These are phyloP conservation scores for Alternaria hordeiaustralica DNA, from an alignment of 2,329 filamentous ascomycete species.

Conservation along the genomic window DNA sequence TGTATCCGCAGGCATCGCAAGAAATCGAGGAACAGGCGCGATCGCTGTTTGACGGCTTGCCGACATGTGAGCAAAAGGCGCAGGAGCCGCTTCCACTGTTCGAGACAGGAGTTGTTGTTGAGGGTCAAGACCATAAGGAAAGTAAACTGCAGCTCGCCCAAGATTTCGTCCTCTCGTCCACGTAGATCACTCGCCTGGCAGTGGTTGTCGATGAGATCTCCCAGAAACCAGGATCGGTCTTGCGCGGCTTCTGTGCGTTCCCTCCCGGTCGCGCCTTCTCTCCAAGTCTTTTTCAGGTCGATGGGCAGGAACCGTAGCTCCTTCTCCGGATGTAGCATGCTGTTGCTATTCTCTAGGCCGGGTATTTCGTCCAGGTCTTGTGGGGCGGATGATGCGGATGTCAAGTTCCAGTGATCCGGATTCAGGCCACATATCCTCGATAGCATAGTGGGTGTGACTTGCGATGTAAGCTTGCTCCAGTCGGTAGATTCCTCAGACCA, in stretches of 20 bases:
- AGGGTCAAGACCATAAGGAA: conserved; percentile 69
- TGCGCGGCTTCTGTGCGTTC: conserved; percentile 68
- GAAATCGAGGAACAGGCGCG: conserved; percentile 60
- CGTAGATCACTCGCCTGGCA: conserved; percentile 42
- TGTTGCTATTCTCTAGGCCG: conserved; percentile 54
- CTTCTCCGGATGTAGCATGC: conserved; percentile 42
- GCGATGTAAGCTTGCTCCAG: conserved; percentile 61
- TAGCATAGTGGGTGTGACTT: conserved; percentile 58
- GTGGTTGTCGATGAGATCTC: conserved; percentile 56
- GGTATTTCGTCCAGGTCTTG: conserved; percentile 66
- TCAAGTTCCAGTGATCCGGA: conserved; percentile 61
- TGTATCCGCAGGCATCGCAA: conserved; percentile 60
- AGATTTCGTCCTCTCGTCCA: conserved; percentile 40
- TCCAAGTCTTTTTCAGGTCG: conserved; percentile 68
- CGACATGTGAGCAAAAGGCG: conserved; percentile 64
- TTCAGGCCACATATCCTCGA: conserved; percentile 58
- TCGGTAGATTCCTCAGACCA: conserved; percentile 55
- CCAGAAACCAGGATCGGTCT: conserved; percentile 68
- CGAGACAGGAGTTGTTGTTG: conserved; percentile 70
- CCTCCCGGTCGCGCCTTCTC: conserved; percentile 64
- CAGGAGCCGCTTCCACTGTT: conserved; percentile 69
- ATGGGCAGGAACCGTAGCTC: conserved; percentile 63
- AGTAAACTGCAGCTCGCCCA: conserved; percentile 68
- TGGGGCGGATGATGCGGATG: conserved; percentile 63
- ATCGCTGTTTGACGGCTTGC: conserved; percentile 56